These are phyloP conservation scores for Posidonia oceanica DNA, from an alignment of 116 monocot species.

Conservation along the genomic window DNA sequence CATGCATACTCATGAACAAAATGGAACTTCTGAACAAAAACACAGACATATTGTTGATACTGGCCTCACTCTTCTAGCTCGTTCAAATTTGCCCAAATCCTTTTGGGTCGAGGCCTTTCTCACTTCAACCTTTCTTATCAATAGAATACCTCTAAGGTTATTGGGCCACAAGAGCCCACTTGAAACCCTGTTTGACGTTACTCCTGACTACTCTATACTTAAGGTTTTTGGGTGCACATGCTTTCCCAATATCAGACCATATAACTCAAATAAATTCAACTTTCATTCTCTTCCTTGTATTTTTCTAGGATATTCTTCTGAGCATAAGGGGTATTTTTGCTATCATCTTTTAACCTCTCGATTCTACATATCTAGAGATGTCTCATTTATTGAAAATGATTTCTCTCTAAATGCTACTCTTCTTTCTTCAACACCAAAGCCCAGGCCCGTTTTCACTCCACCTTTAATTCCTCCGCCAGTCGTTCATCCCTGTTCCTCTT, in stretches of 20 bases:
- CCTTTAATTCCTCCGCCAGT: too few species aligned
- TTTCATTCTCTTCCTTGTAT: background rate
- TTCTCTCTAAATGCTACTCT: too few species aligned
- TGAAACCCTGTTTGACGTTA: background rate
- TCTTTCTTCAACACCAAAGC: too few species aligned
- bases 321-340: background rate
- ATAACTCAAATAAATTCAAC: background rate
- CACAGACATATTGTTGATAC: background rate
- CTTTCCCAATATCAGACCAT: background rate
- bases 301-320: background rate
- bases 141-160: background rate
- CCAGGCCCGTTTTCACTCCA: too few species aligned
- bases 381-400: background rate
- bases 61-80: background rate
- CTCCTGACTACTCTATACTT: background rate
- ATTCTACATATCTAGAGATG: background rate
- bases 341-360: background rate
- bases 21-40: background rate
- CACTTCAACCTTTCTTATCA: background rate
- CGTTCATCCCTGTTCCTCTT: too few species aligned
- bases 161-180: background rate
- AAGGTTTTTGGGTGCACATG: background rate
- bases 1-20: conserved; percentile 7
- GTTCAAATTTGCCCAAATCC: background rate
- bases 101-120: background rate